Evolutionary conservation across 2,329 filamentous ascomycete species (phyloP), one percentile per base, ranked within the genome.

Genomic region (Cordyceps tenuipes): DNA sequence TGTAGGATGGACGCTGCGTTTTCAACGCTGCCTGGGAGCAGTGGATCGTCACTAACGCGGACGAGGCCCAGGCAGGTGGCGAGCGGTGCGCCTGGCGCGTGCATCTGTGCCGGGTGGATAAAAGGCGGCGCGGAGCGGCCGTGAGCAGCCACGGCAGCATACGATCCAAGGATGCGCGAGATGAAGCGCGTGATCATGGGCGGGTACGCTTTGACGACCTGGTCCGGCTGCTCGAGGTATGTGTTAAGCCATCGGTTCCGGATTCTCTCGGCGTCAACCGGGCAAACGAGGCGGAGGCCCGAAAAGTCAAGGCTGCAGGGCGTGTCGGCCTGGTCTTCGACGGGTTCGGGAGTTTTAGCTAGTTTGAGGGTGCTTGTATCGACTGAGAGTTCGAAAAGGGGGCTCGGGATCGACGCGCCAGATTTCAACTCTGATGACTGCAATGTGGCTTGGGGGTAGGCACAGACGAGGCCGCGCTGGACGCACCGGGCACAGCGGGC

Each of bases 211-310:
- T 60, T 60, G 23, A 50, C 10, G 15, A 39, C 10, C n/a, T 50
- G 59, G 15, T 51, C 59, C 8, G 23, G 36, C 43, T 49, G 29
- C 43, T 48, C 51, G 15, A 60, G 5, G 10, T 36, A 57, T 1
- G 46, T 46, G 21, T 60, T 55, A 15, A 60, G 59, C 59, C 59
- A 60, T 34, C 59, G 21, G 10, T 49, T 56, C 17, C 46, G 48
- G 17, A 60, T 56, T 5, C 39, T 50, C 7, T 60, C 59, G 5
- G n/a, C 59, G 13, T 60, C 53, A 10, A 60, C 51, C 1, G 59
- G 51, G 44, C 59, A 60, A 3, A 21, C 29, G 13, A 60, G 52
- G 17, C 43, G 8, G 36, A 60, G 59, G 17, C 36, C 10, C 1
- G 44, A 6, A 43, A 60, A 60, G 31, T 51, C 41, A 26, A 60